Percentiles rank a stretch among this genome's conserved stretches.
Conservation (phyloP, 495 filamentous ascomycete species). For the Diplogelasinospora grovesii region DNA sequence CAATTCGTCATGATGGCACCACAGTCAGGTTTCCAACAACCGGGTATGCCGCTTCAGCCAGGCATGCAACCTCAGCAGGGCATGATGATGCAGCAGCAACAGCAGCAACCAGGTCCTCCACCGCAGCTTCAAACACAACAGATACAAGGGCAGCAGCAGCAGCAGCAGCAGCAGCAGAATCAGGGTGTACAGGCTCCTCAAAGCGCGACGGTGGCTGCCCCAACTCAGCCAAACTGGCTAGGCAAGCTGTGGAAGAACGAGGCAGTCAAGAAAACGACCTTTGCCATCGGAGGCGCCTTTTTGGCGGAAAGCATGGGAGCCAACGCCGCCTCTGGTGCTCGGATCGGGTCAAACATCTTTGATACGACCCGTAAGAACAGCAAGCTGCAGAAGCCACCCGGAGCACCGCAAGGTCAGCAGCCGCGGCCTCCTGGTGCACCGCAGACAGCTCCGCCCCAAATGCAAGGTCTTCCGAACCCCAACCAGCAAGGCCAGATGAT, state of each 20-base stretch:
- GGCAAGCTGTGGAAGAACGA: slow-evolving; percentile 7
- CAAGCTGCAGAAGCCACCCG: slow-evolving; percentile 5
- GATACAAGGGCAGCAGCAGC: background rate
- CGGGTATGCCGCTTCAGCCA: slow-evolving; percentile 2
- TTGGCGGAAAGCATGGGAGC: background rate
- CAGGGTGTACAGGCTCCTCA: slow-evolving; percentile 6
- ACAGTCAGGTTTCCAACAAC: background rate
- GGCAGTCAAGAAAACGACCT: background rate
- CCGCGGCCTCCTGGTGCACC: no score
- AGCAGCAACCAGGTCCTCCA: slow-evolving; percentile 2
- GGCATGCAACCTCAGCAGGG: background rate
- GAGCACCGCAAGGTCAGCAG: no score
- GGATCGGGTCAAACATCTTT: no score
- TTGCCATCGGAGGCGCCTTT: background rate
- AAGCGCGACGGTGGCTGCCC: background rate
- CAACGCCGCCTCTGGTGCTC: no score
- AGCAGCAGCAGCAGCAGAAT: background rate
- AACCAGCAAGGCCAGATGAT: background rate
- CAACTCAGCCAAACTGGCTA: slow-evolving; percentile 13
- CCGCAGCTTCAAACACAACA: slow-evolving; percentile 6
- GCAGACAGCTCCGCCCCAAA: background rate
- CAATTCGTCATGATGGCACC: background rate
- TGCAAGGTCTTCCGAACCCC: background rate
- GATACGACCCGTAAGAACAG: background rate
- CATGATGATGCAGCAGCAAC: slow-evolving; percentile 1